Conservation (phyloP, 2,329 filamentous ascomycete species). For the Rosellinia necatrix region DNA sequence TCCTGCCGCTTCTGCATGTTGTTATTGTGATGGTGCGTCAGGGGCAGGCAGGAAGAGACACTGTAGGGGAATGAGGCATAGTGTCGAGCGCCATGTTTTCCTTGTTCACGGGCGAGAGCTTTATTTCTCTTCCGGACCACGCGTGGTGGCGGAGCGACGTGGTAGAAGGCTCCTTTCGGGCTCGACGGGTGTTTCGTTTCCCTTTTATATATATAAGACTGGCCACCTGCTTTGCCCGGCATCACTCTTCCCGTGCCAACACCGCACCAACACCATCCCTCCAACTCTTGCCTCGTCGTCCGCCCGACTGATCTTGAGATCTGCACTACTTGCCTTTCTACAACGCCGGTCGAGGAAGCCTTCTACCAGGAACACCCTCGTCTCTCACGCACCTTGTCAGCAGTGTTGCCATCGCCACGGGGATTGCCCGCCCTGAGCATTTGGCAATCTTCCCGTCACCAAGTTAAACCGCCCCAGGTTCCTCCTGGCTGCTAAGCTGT, state of each 20-base stretch:
- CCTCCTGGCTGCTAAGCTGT: not conserved
- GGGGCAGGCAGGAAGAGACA: not conserved
- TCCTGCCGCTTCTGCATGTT: slow-evolving; percentile 17
- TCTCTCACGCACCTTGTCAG: slow-evolving; percentile 11
- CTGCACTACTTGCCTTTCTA: not conserved
- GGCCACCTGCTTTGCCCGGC: no score
- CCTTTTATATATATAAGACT: slow-evolving; percentile 25
- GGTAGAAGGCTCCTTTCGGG: not conserved
- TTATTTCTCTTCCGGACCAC: slow-evolving; percentile 3
- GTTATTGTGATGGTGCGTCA: slow-evolving; percentile 10
- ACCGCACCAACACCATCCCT: slow-evolving; percentile 7
- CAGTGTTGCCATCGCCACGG: slow-evolving; percentile 9
- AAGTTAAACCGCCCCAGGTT: not conserved
- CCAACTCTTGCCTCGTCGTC: slow-evolving; percentile 9
- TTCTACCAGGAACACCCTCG: slow-evolving; percentile 1
- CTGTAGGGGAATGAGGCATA: not conserved
- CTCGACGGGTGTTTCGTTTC: not conserved
- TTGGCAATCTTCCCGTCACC: slow-evolving; percentile 2
- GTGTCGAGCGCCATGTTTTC: not conserved
- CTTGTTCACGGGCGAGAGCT: not conserved
- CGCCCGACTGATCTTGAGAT: slow-evolving; percentile 5
- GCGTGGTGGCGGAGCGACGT: not conserved
- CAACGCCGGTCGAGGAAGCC: slow-evolving; percentile 1
- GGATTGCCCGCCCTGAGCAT: slow-evolving; percentile 12
- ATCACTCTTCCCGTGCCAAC: no score